Base-by-base conservation (phyloP, 495 filamentous ascomycete genomes). In the Cairneyella variabilis region DNA sequence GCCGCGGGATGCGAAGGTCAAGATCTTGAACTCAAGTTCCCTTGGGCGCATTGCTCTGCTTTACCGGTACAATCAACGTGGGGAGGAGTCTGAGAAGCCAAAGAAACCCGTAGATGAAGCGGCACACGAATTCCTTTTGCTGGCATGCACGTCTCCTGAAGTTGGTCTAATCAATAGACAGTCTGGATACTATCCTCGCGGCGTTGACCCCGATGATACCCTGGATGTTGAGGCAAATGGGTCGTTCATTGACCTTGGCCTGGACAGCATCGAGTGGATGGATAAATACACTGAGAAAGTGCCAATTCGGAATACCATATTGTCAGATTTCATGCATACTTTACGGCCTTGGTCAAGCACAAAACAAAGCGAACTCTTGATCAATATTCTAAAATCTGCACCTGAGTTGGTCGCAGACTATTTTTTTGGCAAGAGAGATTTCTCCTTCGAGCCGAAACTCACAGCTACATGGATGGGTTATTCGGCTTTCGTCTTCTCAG, bases 391-490 rank as follows among this genome's bases (percentile, higher is more conserved):
- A 67, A 78, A 79, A 61, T 77, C 79, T 14, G 85, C 85, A 1
- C 91, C 93, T 5, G 91, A 96, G 65, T 70, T 97, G 17, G 79
- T 96, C 4, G 83, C 90, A 10, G 79, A 87, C 58, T 97, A 91
- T 65, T 97, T 96, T 59, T 74, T 80, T 44, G 83, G 79, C 63
- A 90, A 86, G 65, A 84, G 83, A 37, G 78, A 82, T 60, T 95
- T 97, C 66, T 77, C 83, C 3, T 88, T 95, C 44, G 95, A 97
- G 22, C 91, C 93, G 0, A 97, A 96, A 61, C 74, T 91, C 9
- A 90, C 90, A 1, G 77, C 89, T 0, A 92, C 91, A 3, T 99
- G 93, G 93, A 85, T 97, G 59, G 91, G 91, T 17, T 96, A 91
- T 63, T 90, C 88, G 2, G 78, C 89, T 0, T 88, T 97, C 48